Conservation (phyloP, 2,329 filamentous ascomycete genomes). For the Beauveria bassiana region DNA sequence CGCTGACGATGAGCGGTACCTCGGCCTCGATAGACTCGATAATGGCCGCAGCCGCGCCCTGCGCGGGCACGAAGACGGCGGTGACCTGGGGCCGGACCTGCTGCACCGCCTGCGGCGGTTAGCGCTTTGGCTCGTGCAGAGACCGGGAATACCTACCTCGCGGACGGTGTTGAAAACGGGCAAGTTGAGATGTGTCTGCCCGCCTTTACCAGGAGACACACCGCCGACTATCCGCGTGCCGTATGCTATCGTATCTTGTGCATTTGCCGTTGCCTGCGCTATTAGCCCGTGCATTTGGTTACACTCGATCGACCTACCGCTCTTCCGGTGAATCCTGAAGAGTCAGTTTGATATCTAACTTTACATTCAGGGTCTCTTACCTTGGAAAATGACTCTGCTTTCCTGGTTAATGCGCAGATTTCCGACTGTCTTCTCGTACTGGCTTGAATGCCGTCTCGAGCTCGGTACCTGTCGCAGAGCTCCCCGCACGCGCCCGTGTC, state of each 20-base stretch:
- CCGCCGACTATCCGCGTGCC: slow-evolving; percentile 31
- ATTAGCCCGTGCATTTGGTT: not conserved
- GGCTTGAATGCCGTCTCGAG: slow-evolving; percentile 2
- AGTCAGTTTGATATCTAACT: not conserved
- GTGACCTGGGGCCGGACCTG: slow-evolving; percentile 52
- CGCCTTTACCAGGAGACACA: slow-evolving; percentile 30
- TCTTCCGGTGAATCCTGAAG: slow-evolving; percentile 29
- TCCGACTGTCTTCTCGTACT: slow-evolving; percentile 23
- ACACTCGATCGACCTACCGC: slow-evolving; percentile 19
- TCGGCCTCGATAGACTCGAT: slow-evolving; percentile 71
- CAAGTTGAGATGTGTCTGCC: slow-evolving; percentile 24
- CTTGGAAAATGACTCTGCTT: slow-evolving; percentile 30
- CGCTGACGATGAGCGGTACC: slow-evolving; percentile 68
- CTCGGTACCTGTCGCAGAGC: not conserved
- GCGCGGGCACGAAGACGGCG: slow-evolving; percentile 66
- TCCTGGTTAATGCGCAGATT: slow-evolving; percentile 21
- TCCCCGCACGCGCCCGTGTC: not conserved
- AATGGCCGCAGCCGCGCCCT: slow-evolving; percentile 58
- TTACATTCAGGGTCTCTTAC: slow-evolving; percentile 9
- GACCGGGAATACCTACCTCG: slow-evolving; percentile 18
- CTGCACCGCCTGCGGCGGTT: slow-evolving; percentile 24
- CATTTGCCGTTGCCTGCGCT: slow-evolving; percentile 28
- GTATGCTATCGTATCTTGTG: slow-evolving; percentile 30
- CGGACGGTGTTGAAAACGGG: slow-evolving; percentile 28
- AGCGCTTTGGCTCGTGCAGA: not conserved